Percentiles rank a stretch among this genome's conserved stretches.
Evolutionary conservation across 768 basidiomycete species (phyloP).

Genomic region (Serendipita sp.): DNA sequence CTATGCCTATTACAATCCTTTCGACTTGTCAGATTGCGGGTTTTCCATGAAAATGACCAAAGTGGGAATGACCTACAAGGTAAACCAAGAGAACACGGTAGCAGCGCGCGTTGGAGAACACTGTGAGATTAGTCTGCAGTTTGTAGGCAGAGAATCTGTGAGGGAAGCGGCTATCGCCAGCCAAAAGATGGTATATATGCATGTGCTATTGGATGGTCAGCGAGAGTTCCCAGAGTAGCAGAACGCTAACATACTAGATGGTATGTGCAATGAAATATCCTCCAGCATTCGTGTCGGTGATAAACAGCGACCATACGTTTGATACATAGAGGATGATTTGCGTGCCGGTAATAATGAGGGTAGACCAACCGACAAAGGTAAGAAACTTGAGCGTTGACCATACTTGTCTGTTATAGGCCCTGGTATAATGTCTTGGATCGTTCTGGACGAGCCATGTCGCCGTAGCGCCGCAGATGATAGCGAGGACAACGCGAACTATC

Average conservation of each 20-base stretch:
- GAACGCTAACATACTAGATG: not conserved
- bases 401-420: not conserved
- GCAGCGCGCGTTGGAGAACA: not conserved
- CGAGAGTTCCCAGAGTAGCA: not conserved
- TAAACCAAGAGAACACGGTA: not conserved
- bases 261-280: not conserved
- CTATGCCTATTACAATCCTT: not conserved
- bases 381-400: not conserved
- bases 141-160: not conserved
- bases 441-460: not conserved
- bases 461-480: not conserved
- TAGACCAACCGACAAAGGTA: not conserved
- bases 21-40: not conserved
- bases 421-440: not conserved
- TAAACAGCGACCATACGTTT: not conserved
- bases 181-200: not conserved
- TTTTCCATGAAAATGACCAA: not conserved
- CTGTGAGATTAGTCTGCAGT: not conserved
- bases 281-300: not conserved
- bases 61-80: not conserved
- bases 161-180: not conserved
- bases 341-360: not conserved
- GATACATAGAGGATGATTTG: not conserved
- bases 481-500: not conserved
- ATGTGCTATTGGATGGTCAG: not conserved